Evolutionary conservation across 306 rosid genomes (phyloP).

Genomic region (Calophaca sinica): DNA sequence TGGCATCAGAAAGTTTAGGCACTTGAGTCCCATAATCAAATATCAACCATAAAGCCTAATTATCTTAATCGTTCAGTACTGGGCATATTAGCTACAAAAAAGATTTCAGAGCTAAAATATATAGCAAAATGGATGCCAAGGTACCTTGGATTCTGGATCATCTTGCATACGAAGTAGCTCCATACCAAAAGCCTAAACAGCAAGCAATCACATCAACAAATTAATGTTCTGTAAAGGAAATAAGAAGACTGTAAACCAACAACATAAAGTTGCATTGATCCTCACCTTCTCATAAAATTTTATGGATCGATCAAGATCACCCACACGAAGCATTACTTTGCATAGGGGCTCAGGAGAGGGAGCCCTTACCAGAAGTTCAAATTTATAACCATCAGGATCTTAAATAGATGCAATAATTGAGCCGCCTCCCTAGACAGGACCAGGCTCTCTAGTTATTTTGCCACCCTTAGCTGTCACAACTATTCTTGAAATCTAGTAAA

Average conservation of each 20-base stretch:
- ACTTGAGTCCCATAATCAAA: too few species aligned
- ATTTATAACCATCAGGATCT: slow-evolving; percentile 96
- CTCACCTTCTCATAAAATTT: slow-evolving; percentile 90
- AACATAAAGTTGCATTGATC: slow-evolving; percentile 36
- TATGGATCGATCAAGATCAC: slow-evolving; percentile 92
- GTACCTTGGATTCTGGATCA: too few species aligned
- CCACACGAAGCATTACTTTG: slow-evolving; percentile 97
- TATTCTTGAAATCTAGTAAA: slow-evolving; percentile 75
- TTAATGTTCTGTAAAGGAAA: too few species aligned
- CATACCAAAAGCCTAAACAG: too few species aligned
- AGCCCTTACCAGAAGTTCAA: slow-evolving; percentile 85
- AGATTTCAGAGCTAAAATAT: too few species aligned
- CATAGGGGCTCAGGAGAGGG: slow-evolving; percentile 92
- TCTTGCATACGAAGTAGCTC: too few species aligned
- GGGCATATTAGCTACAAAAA: too few species aligned
- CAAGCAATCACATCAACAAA: too few species aligned
- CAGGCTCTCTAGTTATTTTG: slow-evolving; percentile 80
- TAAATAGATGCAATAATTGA: slow-evolving; percentile 75
- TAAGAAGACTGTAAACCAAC: not conserved
- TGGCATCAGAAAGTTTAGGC: too few species aligned
- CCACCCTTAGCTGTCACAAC: slow-evolving; percentile 95
- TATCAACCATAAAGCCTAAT: too few species aligned
- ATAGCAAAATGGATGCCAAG: too few species aligned
- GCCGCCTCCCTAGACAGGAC: slow-evolving; percentile 78
- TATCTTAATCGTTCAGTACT: too few species aligned